Evolutionary conservation across 2,329 filamentous ascomycete species (phyloP), one percentile per base, ranked within the genome.

Genomic region (Aspergillus niger): DNA sequence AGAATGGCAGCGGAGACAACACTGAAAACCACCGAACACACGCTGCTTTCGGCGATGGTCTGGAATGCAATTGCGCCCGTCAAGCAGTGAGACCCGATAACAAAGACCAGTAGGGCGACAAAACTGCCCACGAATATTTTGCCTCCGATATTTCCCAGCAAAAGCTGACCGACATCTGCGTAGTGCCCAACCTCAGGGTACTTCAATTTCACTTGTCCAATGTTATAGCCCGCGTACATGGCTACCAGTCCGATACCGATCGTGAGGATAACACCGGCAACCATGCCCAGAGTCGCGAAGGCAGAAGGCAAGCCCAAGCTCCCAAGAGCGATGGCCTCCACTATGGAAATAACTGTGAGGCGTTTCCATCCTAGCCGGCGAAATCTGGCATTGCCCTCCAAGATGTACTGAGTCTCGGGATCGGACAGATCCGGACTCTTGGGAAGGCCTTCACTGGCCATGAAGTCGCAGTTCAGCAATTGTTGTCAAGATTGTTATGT

Each of bases 281-380:
- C 74, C 76, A 80, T 80, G 38, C 79, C 79, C 5, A 80, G 69
- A 8, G 71, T 76, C 2, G 78, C 77, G 52, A 81, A 80, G 15
- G 78, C 78, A 50, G 71, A 75, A 8, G 80, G 78, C 32, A 80
- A 70, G 57, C 77, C 78, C 62, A 81, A 72, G 30, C 75, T 77
- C 51, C 80, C 80, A 20, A 82, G 73, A 8, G 79, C 79, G 58
- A 81, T 81, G 22, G 80, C 79, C 65, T 82, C 80, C 44, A 82
- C 80, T 49, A 82, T 80, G 56, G 81, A 68, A 59, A 81, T 78
- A 32, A 81, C 71, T 2, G 79, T 81, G 26, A 81, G 70, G 22
- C 79, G 75, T 68, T 82, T 81, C 82, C 82, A 84, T 52, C 82
- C 76, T 28, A 82, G 72, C 20, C 61, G 63, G 30, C 60, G 65